These are phyloP conservation scores for Corylus avellana DNA, from an alignment of 306 rosid genomes.

Conservation along the genomic window DNA sequence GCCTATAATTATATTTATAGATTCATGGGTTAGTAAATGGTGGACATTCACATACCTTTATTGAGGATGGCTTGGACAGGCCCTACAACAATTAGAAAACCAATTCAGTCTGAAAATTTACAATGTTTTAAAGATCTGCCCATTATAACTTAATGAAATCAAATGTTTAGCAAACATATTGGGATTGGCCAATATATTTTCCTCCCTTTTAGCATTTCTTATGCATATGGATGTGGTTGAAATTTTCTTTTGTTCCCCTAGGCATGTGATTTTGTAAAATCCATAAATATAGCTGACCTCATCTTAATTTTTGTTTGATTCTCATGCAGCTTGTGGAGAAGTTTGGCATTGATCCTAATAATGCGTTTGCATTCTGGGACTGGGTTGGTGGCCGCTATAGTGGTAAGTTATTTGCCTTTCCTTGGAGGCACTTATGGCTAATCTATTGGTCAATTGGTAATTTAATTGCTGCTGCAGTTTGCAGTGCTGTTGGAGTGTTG, in stretches of 20 bases:
- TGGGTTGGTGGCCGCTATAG: conserved; percentile 99
- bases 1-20: background rate
- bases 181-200: background rate
- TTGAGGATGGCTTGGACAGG: background rate
- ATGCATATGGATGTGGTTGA: background rate
- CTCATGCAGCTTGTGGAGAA: conserved; percentile 83
- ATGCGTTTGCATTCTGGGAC: conserved; percentile 98
- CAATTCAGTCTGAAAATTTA: background rate
- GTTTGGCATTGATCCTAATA: conserved; percentile 95
- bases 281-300: background rate
- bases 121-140: background rate
- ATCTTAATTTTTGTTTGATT: conserved; percentile 22
- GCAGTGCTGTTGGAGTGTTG: conserved; percentile 98
- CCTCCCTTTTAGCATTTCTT: background rate
- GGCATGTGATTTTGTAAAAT: background rate
- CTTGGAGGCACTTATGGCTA: conserved; percentile 10
- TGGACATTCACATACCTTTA: background rate
- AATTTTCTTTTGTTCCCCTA: background rate
- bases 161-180: background rate
- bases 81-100: background rate
- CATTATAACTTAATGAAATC: background rate
- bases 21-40: background rate
- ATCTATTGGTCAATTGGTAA: conserved; percentile 25
- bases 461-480: conserved; percentile 64
- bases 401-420: conserved; percentile 46